Conservation (phyloP, 352 stramenopile genomes). For the Phytopythium helicoides region DNA sequence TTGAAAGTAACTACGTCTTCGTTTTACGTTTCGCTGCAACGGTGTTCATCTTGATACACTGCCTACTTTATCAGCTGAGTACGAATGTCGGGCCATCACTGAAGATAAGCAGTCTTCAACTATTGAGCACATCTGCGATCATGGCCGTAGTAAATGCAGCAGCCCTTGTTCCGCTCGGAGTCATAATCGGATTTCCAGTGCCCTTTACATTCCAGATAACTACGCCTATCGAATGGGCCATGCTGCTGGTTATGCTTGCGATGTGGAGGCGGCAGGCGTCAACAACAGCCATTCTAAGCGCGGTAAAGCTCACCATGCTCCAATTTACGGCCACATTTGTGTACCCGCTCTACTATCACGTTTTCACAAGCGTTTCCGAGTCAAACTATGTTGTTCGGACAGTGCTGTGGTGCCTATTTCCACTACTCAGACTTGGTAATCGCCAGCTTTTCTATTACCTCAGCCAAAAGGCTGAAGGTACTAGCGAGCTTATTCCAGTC, state of each 20-base stretch:
- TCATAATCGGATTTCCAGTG: constrained; percentile 29
- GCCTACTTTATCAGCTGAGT: too few species aligned
- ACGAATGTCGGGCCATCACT: too few species aligned
- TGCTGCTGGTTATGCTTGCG: constrained; percentile 11
- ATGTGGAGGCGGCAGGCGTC: constrained; percentile 2
- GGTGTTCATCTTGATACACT: too few species aligned
- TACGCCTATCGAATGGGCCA: constrained; percentile 6
- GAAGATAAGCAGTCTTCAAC: too few species aligned
- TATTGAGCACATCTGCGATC: too few species aligned
- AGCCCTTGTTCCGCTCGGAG: not conserved
- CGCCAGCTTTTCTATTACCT: constrained; percentile 17
- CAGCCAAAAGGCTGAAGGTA: not conserved
- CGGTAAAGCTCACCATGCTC: constrained; percentile 8
- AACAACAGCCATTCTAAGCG: constrained; percentile 12
- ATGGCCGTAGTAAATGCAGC: too few species aligned
- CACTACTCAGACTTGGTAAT: constrained; percentile 22
- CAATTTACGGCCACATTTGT: constrained; percentile 19
- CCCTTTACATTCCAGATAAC: constrained; percentile 27
- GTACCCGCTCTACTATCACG: constrained; percentile 25
- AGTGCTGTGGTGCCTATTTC: constrained; percentile 19
- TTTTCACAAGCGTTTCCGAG: constrained; percentile 14
- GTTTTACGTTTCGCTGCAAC: too few species aligned
- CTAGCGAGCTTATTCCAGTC: not conserved
- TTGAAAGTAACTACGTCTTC: too few species aligned
- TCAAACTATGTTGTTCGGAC: not conserved